Evolutionary conservation across 1,139 yeast genomes (phyloP), one percentile per base, ranked within the genome.

Genomic region (Zygoascus hellenicus): DNA sequence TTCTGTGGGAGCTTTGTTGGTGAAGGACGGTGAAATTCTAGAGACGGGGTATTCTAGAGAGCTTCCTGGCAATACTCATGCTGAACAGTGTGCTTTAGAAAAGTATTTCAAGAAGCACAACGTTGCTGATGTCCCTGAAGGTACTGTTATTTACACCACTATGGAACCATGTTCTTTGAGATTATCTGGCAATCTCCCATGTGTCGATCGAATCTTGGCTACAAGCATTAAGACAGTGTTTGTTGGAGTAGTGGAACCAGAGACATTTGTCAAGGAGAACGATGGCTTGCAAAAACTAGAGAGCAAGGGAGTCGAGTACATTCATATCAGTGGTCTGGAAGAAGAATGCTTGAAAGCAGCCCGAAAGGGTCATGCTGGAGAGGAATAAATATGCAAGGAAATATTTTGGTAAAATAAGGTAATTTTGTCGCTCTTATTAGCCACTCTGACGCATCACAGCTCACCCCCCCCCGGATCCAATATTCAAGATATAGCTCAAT

Each of bases 111-210:
- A 61, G 16, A 56, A 59, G n/a, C 51, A 55, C 30, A 76, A 77
- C 2, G 55, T 59, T 1, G 32, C 50, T 3, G 70, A 69, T 3
- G 72, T 88, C 0, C 97, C 97, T 0, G 62, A 60, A 14, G 96
- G 96, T 0, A 80, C 95, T 0, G 88, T 84, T 38, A 67, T 92
- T 10, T 94, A 87, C 64, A 92, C 98, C 0, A 87, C 97, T 0
- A 94, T 94, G 98, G 99, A 94, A 60, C 99, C 99, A 0, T 94
- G 99, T 62, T 82, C 95, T 2, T 76, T 78, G 50, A 72, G 99
- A 48, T 70, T 92, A 36, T 89, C 97, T 63, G 98, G 98, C 0
- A 90, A 90, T 58, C 62, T 74, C 46, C 96, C 98, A 0, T 92
- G 99, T 66, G 81, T 80, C 2, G 90, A 89, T 53, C 74, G 97